These are phyloP conservation scores for Lanzia echinophila DNA, from an alignment of 2,329 filamentous ascomycete genomes.

Conservation along the genomic window DNA sequence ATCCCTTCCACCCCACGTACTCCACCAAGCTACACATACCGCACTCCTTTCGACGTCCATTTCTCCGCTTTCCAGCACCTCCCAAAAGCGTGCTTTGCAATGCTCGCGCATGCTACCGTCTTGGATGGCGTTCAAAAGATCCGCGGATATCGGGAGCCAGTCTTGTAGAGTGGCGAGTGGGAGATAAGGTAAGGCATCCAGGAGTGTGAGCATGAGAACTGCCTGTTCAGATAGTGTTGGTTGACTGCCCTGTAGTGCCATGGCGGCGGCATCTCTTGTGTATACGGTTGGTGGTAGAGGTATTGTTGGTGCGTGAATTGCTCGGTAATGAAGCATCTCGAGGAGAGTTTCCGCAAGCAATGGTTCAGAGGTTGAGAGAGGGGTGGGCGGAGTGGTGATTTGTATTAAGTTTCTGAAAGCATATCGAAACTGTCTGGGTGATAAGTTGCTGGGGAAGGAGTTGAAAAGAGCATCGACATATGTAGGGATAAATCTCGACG, in stretches of 20 bases:
- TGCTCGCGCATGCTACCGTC: constrained; percentile 48
- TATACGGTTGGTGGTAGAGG: constrained; percentile 30
- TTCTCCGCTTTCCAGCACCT: constrained; percentile 54
- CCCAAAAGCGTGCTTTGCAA: constrained; percentile 60
- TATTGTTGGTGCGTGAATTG: constrained; percentile 45
- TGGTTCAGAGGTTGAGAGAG: constrained; percentile 53
- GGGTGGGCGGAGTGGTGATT: constrained; percentile 58
- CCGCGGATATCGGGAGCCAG: constrained; percentile 58
- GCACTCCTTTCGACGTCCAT: constrained; percentile 65
- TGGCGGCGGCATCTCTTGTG: constrained; percentile 27
- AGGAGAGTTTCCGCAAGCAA: constrained; percentile 58
- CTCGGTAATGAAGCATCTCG: constrained; percentile 56
- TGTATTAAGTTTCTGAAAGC: constrained; percentile 63
- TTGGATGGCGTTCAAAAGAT: constrained; percentile 50
- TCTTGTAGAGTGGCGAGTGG: constrained; percentile 53
- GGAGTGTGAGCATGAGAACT: constrained; percentile 54
- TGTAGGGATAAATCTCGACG: constrained; percentile 56
- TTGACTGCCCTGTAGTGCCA: constrained; percentile 17
- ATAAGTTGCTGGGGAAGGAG: constrained; percentile 60
- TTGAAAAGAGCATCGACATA: constrained; percentile 62
- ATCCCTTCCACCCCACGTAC: constrained; percentile 37
- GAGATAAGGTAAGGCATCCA: constrained; percentile 58
- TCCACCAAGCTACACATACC: constrained; percentile 64
- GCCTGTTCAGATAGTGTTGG: constrained; percentile 52
- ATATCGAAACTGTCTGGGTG: constrained; percentile 61